phyloP scores from a whole-genome alignment of 1,139 yeast species.

The Candida tetrigidarum region DNA sequence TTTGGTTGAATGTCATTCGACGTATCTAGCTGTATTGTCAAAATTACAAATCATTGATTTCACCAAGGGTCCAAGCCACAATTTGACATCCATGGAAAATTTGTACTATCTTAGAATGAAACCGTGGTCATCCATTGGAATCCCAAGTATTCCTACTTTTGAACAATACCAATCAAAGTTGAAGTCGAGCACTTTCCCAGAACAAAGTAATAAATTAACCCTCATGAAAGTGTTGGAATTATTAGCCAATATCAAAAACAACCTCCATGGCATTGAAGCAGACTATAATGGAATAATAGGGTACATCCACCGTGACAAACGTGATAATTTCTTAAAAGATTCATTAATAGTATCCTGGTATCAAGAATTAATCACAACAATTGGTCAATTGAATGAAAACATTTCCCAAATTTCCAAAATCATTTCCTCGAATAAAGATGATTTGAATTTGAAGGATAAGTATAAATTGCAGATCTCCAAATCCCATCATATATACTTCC shows the following conservation, averaged over 20 bases:
- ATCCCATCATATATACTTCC: constrained; percentile 47
- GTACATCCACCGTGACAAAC: constrained; percentile 17
- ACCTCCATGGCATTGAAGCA: constrained; percentile 22
- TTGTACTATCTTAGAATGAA: constrained; percentile 76
- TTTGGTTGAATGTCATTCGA: constrained; percentile 30
- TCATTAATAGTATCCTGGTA: constrained; percentile 17
- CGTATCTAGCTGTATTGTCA: constrained; percentile 27
- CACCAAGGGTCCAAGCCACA: constrained; percentile 37
- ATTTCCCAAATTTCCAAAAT: constrained; percentile 27
- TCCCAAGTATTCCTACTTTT: constrained; percentile 66
- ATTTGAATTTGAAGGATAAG: constrained; percentile 17
- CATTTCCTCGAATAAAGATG: constrained; percentile 26
- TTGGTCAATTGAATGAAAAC: constrained; percentile 11
- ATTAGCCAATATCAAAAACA: constrained; percentile 17
- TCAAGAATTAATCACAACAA: constrained; percentile 9
- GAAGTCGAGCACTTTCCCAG: constrained; percentile 11
- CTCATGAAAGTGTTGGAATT: constrained; percentile 17
- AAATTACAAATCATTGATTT: constrained; percentile 30
- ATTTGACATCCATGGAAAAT: constrained; percentile 48
- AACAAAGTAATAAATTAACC: constrained; percentile 11
- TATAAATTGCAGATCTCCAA: constrained; percentile 21
- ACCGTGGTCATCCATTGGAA: constrained; percentile 82
- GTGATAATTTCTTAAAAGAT: constrained; percentile 25
- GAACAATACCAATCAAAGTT: constrained; percentile 27
- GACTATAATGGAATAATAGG: constrained; percentile 13